phyloP scores from a whole-genome alignment of 2,329 filamentous ascomycete species.

The Talaromyces sp. region DNA sequence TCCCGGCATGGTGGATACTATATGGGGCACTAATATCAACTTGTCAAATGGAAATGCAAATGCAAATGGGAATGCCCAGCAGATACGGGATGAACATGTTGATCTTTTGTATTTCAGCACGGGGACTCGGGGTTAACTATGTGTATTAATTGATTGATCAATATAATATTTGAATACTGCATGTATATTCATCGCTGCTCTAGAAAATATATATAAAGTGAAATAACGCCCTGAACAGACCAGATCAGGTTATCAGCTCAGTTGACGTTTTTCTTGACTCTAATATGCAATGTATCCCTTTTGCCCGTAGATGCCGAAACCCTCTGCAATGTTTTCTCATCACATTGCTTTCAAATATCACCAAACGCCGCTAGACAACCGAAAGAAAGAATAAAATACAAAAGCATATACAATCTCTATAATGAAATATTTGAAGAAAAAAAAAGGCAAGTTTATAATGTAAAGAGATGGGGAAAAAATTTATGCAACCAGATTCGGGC shows the following conservation, averaged over 20 bases:
- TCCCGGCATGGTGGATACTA: constrained; percentile 2
- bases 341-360: not conserved
- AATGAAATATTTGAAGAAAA: not conserved
- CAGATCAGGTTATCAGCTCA: not conserved
- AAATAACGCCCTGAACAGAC: not conserved
- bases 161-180: too few species aligned
- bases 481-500: constrained; percentile 17
- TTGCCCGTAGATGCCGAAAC: not conserved
- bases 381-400: not conserved
- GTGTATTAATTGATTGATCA: too few species aligned
- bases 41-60: not conserved
- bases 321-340: not conserved
- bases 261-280: not conserved
- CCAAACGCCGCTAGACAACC: not conserved
- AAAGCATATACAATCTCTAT: not conserved
- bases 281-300: not conserved
- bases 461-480: not conserved
- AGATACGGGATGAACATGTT: not conserved
- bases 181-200: too few species aligned
- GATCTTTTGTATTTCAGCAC: not conserved
- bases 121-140: not conserved
- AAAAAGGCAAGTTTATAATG: not conserved
- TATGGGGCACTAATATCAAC: constrained; percentile 2
- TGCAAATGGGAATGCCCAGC: not conserved
- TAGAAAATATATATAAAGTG: too few species aligned